A percentile compares a stretch with the other conserved stretches of the same genome.
phyloP scores from a whole-genome alignment of 2,329 filamentous ascomycete species.

The Aquanectria penicillioides region DNA sequence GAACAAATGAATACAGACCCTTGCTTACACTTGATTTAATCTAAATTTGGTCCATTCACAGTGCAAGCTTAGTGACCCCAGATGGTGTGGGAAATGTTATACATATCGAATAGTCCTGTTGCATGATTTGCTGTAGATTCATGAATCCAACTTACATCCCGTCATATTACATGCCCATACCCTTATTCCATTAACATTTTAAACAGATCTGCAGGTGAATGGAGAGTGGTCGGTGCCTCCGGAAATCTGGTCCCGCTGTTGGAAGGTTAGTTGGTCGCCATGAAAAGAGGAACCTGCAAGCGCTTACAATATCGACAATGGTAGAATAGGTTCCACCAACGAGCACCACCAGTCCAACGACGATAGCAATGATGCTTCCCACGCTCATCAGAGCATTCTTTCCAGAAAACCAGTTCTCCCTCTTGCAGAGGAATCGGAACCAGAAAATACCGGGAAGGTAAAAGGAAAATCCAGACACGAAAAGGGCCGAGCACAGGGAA shows the following conservation, averaged over 20 bases:
- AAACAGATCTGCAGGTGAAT: conserved; percentile 17
- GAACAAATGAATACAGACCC: no score
- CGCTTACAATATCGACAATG: conserved; percentile 23
- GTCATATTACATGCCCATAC: no score
- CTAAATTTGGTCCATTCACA: no score
- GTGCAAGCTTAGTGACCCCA: no score
- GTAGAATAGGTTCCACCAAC: conserved; percentile 20
- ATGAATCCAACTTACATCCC: no score
- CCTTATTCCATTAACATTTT: no score
- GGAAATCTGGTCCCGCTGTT: conserved; percentile 15
- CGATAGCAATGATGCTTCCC: conserved; percentile 16
- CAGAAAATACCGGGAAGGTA: conserved; percentile 22
- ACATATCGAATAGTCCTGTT: no score
- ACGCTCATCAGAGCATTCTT: conserved; percentile 21
- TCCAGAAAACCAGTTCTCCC: conserved; percentile 22
- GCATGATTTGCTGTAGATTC: no score
- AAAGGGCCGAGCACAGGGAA: conserved; percentile 20
- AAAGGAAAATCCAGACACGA: conserved; percentile 24
- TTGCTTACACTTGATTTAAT: neutral
- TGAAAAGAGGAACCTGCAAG: neutral
- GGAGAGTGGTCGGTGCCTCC: conserved; percentile 11
- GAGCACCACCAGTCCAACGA: conserved; percentile 19
- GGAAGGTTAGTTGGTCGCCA: neutral
- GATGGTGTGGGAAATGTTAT: no score
- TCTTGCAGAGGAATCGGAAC: conserved; percentile 20